phyloP scores from a whole-genome alignment of 2,329 filamentous ascomycete genomes.

The Beauveria pseudobassiana region DNA sequence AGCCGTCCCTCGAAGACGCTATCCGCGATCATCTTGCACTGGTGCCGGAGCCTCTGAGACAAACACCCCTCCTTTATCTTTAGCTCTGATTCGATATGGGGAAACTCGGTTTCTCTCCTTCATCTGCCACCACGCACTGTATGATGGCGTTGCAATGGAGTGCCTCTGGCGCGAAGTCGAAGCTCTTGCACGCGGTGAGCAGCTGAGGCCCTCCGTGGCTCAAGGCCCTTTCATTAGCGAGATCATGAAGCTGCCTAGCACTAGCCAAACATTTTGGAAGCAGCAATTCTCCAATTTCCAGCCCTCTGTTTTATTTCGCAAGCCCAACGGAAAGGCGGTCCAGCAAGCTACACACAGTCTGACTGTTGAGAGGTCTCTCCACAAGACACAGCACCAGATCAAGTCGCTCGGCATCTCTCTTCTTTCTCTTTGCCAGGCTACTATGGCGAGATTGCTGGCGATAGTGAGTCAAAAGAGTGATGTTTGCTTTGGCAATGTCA shows the following conservation, averaged over 20 bases:
- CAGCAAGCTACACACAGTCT: slow-evolving; percentile 23
- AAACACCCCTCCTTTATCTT: slow-evolving; percentile 35
- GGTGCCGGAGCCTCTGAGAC: slow-evolving; percentile 36
- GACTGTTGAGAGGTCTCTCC: slow-evolving; percentile 30
- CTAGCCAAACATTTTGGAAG: slow-evolving; percentile 60
- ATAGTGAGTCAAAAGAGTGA: slow-evolving; percentile 51
- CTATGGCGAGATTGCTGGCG: slow-evolving; percentile 61
- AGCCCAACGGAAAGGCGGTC: slow-evolving; percentile 16
- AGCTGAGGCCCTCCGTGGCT: slow-evolving; percentile 41
- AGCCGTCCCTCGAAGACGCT: slow-evolving; percentile 27
- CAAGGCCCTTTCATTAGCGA: slow-evolving; percentile 59
- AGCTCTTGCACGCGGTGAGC: slow-evolving; percentile 37
- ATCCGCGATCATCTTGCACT: slow-evolving; percentile 32
- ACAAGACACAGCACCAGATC: slow-evolving; percentile 39
- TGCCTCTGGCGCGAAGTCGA: slow-evolving; percentile 66
- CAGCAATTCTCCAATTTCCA: slow-evolving; percentile 44
- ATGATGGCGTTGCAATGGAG: slow-evolving; percentile 74
- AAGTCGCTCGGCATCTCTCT: slow-evolving; percentile 52
- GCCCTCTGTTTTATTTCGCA: slow-evolving; percentile 21
- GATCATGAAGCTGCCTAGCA: slow-evolving; percentile 40
- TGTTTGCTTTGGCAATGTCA: slow-evolving; percentile 80
- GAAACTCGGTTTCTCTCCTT: slow-evolving; percentile 36
- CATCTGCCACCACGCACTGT: slow-evolving; percentile 70
- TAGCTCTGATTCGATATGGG: slow-evolving; percentile 31
- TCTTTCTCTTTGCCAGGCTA: slow-evolving; percentile 61